Evolutionary conservation across 1,139 yeast genomes (phyloP).

Genomic region (Debaryomyces sp.): DNA sequence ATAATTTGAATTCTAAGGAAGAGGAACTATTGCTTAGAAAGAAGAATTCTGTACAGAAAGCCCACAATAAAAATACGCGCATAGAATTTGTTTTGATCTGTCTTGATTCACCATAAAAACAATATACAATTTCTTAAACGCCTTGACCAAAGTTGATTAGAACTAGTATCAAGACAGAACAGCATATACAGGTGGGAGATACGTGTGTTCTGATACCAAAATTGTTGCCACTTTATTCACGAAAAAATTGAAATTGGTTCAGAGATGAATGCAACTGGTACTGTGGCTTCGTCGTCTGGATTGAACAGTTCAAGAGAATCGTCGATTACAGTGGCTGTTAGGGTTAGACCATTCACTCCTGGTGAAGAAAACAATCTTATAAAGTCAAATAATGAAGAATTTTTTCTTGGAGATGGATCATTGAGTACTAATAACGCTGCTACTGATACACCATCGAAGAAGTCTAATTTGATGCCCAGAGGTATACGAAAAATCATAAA

Average conservation of each 20-base stretch:
- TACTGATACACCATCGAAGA: slow-evolving; percentile 16
- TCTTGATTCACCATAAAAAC: background rate
- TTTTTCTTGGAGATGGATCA: slow-evolving; percentile 64
- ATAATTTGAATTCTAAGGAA: background rate
- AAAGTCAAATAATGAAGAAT: slow-evolving; percentile 32
- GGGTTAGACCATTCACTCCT: slow-evolving; percentile 83
- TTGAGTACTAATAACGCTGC: slow-evolving; percentile 22
- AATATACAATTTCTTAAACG: background rate
- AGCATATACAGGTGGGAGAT: background rate
- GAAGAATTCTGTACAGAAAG: background rate
- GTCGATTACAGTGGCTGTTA: slow-evolving; percentile 74
- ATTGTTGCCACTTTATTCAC: slow-evolving; percentile 1
- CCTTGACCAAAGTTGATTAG: background rate
- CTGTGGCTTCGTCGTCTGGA: slow-evolving; percentile 4
- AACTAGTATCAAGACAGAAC: background rate
- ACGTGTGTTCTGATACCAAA: background rate
- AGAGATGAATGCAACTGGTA: slow-evolving; percentile 2
- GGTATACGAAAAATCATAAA: slow-evolving; percentile 75
- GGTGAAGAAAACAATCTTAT: slow-evolving; percentile 54
- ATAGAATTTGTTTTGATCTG: background rate
- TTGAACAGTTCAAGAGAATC: slow-evolving; percentile 47
- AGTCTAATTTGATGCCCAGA: slow-evolving; percentile 30
- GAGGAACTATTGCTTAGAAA: background rate
- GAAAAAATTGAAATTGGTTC: slow-evolving; percentile 3
- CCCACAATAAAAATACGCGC: background rate